Evolutionary conservation across 2,329 filamentous ascomycete genomes (phyloP).

Genomic region (Pyrenophora tritici-repentis): DNA sequence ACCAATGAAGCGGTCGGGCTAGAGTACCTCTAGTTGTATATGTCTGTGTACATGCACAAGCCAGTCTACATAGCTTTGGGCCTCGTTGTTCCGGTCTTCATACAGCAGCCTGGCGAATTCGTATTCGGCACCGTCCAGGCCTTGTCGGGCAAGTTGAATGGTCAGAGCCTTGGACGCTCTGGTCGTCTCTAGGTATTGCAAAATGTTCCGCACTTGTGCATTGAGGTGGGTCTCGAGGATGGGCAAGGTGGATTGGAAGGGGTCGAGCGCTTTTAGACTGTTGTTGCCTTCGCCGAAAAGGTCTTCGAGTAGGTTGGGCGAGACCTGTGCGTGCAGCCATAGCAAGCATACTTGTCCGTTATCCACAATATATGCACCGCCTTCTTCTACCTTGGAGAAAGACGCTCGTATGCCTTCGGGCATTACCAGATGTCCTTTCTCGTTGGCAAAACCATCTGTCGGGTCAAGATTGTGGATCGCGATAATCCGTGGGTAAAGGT

Average conservation of each 20-base stretch:
- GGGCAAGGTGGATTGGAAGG: slow-evolving; percentile 79
- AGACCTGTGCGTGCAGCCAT: slow-evolving; percentile 92
- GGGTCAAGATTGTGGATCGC: slow-evolving; percentile 86
- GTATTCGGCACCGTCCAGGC: slow-evolving; percentile 91
- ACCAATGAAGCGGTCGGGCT: not conserved
- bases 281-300: slow-evolving; percentile 80
- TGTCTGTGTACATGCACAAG: slow-evolving; percentile 91
- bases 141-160: slow-evolving; percentile 88
- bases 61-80: slow-evolving; percentile 98
- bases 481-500: slow-evolving; percentile 93
- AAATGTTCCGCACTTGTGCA: slow-evolving; percentile 89
- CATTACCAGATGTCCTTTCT: slow-evolving; percentile 84
- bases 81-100: slow-evolving; percentile 96
- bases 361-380: slow-evolving; percentile 91
- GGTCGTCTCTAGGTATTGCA: slow-evolving; percentile 80
- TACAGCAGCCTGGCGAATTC: slow-evolving; percentile 91
- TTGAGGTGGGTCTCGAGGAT: slow-evolving; percentile 90
- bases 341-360: slow-evolving; percentile 91
- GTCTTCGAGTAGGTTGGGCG: slow-evolving; percentile 86
- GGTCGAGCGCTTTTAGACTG: slow-evolving; percentile 75
- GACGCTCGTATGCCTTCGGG: slow-evolving; percentile 80
- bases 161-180: slow-evolving; percentile 87
- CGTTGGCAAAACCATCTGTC: slow-evolving; percentile 90
- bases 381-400: slow-evolving; percentile 86
- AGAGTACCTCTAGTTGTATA: slow-evolving; percentile 77